Percentiles rank a stretch among this genome's conserved stretches.
phyloP scores from a whole-genome alignment of 2,329 filamentous ascomycete species.

The Paecilomyces sp. region DNA sequence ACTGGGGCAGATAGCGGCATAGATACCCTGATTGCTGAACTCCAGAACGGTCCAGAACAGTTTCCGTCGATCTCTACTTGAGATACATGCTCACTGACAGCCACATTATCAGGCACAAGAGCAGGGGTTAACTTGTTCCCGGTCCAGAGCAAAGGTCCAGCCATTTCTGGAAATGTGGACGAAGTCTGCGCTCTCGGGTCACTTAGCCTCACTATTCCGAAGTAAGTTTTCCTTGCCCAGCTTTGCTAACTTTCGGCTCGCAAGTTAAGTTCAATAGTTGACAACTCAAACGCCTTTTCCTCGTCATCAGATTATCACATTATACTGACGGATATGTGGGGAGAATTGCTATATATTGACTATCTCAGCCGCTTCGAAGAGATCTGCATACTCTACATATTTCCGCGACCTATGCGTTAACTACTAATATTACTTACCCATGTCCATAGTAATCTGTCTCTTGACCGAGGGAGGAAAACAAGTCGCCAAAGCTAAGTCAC shows the following conservation, averaged over 20 bases:
- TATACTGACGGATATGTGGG: not conserved
- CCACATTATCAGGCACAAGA: not conserved
- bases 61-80: not conserved
- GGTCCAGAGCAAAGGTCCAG: not conserved
- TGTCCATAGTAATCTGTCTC: not conserved
- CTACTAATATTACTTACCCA: not conserved
- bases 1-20: too few relatives aligned
- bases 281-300: not conserved
- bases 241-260: not conserved
- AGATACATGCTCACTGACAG: not conserved
- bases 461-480: not conserved
- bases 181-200: not conserved
- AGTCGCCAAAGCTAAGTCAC: not conserved
- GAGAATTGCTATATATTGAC: not conserved
- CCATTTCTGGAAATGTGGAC: not conserved
- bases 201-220: not conserved
- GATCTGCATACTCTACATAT: not conserved
- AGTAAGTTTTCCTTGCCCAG: not conserved
- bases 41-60: not conserved
- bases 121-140: not conserved
- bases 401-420: not conserved
- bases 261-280: not conserved
- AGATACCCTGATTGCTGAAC: not conserved
- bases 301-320: not conserved
- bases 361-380: not conserved